Conservation (phyloP, 2,329 filamentous ascomycete genomes). For the Apiospora sp. region DNA sequence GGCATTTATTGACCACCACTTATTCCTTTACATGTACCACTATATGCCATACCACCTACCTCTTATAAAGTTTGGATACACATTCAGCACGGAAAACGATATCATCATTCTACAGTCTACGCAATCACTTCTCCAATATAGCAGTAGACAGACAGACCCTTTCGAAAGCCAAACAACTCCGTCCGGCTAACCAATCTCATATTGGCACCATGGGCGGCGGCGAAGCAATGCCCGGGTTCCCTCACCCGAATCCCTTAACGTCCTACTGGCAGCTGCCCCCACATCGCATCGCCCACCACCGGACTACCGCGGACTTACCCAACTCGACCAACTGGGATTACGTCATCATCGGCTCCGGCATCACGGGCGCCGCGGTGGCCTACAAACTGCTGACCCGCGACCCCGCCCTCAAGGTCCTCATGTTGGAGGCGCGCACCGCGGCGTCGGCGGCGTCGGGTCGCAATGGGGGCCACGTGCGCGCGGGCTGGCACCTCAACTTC, state of each 20-base stretch:
- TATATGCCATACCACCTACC: background rate
- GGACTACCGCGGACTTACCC: slow-evolving; percentile 36
- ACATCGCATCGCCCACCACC: slow-evolving; percentile 40
- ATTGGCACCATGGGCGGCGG: slow-evolving; percentile 25
- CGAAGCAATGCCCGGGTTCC: slow-evolving; percentile 35
- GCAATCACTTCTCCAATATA: background rate
- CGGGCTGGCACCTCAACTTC: slow-evolving; percentile 38
- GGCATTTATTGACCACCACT: background rate
- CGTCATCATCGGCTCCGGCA: slow-evolving; percentile 27
- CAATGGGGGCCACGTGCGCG: slow-evolving; percentile 47
- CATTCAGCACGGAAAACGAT: background rate
- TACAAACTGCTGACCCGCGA: slow-evolving; percentile 32
- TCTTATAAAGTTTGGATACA: background rate
- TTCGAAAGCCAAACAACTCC: background rate
- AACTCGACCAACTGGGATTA: slow-evolving; percentile 16
- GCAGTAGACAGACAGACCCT: background rate
- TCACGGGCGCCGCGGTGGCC: slow-evolving; percentile 26
- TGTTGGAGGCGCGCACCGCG: slow-evolving; percentile 46
- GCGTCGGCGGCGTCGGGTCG: slow-evolving; percentile 47
- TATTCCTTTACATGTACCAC: background rate
- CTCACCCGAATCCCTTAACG: slow-evolving; percentile 39
- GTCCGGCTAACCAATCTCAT: background rate
- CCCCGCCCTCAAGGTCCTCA: slow-evolving; percentile 37
- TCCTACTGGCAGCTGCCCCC: slow-evolving; percentile 46
- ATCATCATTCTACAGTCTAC: background rate